A percentile compares a stretch with the other conserved stretches of the same genome.
phyloP scores from a whole-genome alignment of 2,329 filamentous ascomycete species.

The Monosporascus sp. region DNA sequence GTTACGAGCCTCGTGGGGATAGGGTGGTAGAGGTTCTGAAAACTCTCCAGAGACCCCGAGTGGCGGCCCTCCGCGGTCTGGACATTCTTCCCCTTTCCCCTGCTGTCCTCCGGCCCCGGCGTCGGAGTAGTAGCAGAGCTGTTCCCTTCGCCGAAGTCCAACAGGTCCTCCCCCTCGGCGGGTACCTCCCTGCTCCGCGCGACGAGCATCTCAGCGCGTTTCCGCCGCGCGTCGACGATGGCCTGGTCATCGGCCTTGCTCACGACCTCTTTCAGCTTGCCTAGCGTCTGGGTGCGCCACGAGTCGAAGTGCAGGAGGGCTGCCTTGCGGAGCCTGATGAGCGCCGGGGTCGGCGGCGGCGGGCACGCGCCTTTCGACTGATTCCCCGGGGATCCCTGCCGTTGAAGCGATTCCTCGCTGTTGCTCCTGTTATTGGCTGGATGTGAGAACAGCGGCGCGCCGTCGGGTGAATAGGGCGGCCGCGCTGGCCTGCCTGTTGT shows the following conservation, averaged over 20 bases:
- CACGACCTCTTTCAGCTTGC: conserved; percentile 63
- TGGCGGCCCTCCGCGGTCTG: neutral
- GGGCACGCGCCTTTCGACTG: neutral
- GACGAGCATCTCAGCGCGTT: conserved; percentile 37
- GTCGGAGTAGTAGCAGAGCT: too few species aligned
- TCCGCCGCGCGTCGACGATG: conserved; percentile 40
- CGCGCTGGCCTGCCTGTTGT: conserved; percentile 2
- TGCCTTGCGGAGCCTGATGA: conserved; percentile 37
- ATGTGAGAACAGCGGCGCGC: conserved; percentile 14
- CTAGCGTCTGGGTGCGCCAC: conserved; percentile 70
- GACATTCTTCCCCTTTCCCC: neutral
- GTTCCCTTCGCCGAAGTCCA: conserved; percentile 31
- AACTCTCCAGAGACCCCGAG: conserved; percentile 27
- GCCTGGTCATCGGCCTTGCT: conserved; percentile 43
- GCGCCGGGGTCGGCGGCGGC: conserved; percentile 20
- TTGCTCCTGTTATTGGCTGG: conserved; percentile 7
- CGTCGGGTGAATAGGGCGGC: conserved; percentile 13
- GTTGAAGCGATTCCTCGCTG: conserved; percentile 3
- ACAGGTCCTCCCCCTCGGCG: conserved; percentile 32
- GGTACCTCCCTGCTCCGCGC: conserved; percentile 29
- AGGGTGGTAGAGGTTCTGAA: conserved; percentile 49
- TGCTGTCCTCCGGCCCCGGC: conserved; percentile 23
- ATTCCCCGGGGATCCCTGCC: conserved; percentile 1
- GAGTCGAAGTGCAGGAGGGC: conserved; percentile 66
- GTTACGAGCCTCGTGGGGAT: conserved; percentile 49